Evolutionary conservation across 345 rosid species (phyloP).

Genomic region (Eucalyptus virginea): DNA sequence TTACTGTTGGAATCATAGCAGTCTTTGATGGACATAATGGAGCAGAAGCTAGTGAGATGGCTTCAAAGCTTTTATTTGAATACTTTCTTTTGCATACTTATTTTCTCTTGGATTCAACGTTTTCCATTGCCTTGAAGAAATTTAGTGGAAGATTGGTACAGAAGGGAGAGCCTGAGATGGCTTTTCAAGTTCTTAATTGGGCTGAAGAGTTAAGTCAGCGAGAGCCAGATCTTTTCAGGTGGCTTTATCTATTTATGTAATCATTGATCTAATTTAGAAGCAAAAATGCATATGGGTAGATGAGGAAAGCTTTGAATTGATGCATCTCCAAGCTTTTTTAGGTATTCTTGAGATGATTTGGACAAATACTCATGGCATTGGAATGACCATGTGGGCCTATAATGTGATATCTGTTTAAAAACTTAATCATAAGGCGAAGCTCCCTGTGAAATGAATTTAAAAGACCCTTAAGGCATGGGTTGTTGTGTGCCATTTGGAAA

Average conservation of each 20-base stretch:
- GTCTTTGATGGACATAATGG: slow-evolving; percentile 98
- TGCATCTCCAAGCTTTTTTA: not conserved
- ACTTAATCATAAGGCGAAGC: not conserved
- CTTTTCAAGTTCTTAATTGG: slow-evolving; percentile 32
- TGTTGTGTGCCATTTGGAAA: not conserved
- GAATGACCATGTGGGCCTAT: not conserved
- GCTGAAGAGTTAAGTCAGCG: slow-evolving; percentile 27
- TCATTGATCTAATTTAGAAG: not conserved
- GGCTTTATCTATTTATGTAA: not conserved
- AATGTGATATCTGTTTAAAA: not conserved
- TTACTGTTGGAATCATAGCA: slow-evolving; percentile 64
- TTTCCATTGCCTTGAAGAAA: slow-evolving; percentile 37
- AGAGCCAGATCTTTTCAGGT: slow-evolving; percentile 46
- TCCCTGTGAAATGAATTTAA: not conserved
- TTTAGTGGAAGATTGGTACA: slow-evolving; percentile 29
- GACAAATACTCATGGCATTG: not conserved
- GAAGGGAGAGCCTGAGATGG: slow-evolving; percentile 25
- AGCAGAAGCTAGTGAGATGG: slow-evolving; percentile 97
- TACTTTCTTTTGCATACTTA: slow-evolving; percentile 82
- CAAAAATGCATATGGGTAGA: not conserved
- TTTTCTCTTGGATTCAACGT: slow-evolving; percentile 81
- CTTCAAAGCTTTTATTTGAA: slow-evolving; percentile 72
- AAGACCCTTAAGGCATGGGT: not conserved
- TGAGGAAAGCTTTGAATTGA: not conserved
- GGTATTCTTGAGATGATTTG: not conserved